Base-by-base conservation (phyloP, 768 basidiomycete genomes). In the Suillus subluteus region DNA sequence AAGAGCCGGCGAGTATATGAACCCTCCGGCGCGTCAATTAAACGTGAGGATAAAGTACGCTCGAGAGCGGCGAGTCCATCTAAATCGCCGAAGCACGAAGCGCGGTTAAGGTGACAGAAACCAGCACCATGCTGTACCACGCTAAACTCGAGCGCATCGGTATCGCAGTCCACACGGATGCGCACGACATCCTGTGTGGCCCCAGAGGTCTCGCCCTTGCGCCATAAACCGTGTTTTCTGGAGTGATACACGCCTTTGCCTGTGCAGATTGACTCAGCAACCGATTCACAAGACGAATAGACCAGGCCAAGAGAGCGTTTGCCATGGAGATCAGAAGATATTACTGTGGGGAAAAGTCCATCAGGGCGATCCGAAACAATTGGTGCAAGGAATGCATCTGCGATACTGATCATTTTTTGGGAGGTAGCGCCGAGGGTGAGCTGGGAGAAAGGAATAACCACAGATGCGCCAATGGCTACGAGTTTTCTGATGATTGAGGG, bases 231-330 rank as follows among this genome's bases (percentile, higher is more conserved):
- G 73, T 97, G 94, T 75, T 94, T 95, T 67, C 98, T 88, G 23
- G 96, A 98, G 75, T 98, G 96, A 75, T 99, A 99, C 15, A 97
- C 91, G 18, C 98, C 98, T 74, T 90, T 91, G 35, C 95, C 95
- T 2, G 95, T 90, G 44, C 88, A 67, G 75, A 99, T 95, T 71
- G 92, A 91, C 76, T 96, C 94, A 59, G 84, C 86, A 71, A 99
- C 84, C 6, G 96, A 97, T 71, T 91, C 89, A 62, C 77, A 72
- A 26, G 97, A 99, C 13, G 98, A 99, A 81, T 99, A 99, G 43
- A 98, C 98, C 64, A 99, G 86, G 21, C 98, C 98, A 18, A 99
- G 87, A 6, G 90, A 84, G 69, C 88, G 88, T 32, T 91, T 91
- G 26, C 87, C 87, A 68, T 92, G 85, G 1, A 78, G 72, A 61